Evolutionary conservation across 306 rosid species (phyloP).

Genomic region (Hippophae tibetana): DNA sequence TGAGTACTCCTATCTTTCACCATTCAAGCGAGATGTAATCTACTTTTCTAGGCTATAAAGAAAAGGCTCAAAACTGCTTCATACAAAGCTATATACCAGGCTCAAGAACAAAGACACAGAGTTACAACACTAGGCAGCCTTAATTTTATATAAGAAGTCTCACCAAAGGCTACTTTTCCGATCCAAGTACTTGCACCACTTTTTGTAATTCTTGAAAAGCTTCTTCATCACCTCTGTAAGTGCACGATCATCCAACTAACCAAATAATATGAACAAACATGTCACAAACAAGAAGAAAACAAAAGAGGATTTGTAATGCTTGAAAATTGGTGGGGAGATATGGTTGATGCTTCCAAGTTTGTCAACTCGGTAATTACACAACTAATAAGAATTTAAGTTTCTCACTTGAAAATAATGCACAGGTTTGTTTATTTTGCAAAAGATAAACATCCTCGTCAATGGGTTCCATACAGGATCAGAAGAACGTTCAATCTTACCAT

Average conservation of each 20-base stretch:
- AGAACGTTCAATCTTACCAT: not conserved
- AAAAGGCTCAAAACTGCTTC: not conserved
- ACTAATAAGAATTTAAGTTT: not conserved
- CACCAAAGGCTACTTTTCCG: slow-evolving; percentile 99
- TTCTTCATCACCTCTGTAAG: slow-evolving; percentile 96
- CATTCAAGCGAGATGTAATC: not conserved
- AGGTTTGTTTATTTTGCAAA: not conserved
- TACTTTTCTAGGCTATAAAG: not conserved
- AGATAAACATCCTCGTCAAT: not conserved
- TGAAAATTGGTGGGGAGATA: not conserved
- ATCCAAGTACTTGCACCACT: slow-evolving; percentile 98
- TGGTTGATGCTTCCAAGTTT: not conserved
- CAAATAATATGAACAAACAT: slow-evolving; percentile 17
- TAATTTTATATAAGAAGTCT: not conserved
- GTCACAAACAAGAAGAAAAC: slow-evolving; percentile 24
- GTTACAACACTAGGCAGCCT: slow-evolving; percentile 8
- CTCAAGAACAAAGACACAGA: slow-evolving; percentile 4
- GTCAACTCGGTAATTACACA: not conserved
- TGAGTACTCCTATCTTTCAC: not conserved
- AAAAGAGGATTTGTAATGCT: not conserved
- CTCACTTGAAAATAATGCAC: not conserved
- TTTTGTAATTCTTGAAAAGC: slow-evolving; percentile 91
- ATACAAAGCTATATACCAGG: not conserved
- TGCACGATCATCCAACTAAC: slow-evolving; percentile 93
- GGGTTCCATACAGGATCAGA: not conserved